Percentiles rank a stretch among this genome's conserved stretches.
Conservation (phyloP, 1,284 basidiomycete genomes). For the Macrocystidia cucumis region DNA sequence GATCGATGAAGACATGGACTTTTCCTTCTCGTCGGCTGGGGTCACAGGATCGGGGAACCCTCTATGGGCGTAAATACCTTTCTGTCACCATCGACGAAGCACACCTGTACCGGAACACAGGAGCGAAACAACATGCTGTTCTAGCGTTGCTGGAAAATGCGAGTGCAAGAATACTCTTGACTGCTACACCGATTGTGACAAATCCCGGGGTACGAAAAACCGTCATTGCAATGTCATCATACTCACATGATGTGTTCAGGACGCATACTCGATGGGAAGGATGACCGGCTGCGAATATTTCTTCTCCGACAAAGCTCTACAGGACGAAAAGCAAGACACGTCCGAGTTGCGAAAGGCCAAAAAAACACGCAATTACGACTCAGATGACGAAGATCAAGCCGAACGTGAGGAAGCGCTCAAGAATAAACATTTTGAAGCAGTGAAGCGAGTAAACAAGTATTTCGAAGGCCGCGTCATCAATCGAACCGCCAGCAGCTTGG, state of each 20-base stretch:
- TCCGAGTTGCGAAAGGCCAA: constrained; percentile 13
- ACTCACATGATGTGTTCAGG: constrained; percentile 14
- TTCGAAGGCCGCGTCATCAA: constrained; percentile 15
- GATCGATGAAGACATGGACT: not conserved
- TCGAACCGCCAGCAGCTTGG: constrained; percentile 12
- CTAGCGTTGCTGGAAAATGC: constrained; percentile 14
- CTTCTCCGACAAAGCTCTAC: constrained; percentile 9
- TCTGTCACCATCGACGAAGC: constrained; percentile 19
- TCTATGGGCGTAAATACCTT: constrained; percentile 18
- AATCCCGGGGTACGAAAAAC: constrained; percentile 17
- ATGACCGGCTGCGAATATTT: constrained; percentile 20
- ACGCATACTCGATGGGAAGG: constrained; percentile 18
- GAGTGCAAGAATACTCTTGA: constrained; percentile 15
- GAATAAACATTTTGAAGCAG: too few species aligned
- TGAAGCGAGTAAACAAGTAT: constrained; percentile 13
- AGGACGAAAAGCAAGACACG: constrained; percentile 17
- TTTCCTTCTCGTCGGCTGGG: not conserved
- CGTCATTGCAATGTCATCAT: not conserved
- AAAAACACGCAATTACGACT: too few species aligned
- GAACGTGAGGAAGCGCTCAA: constrained; percentile 6
- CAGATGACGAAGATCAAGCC: constrained; percentile 10
- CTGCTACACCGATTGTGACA: constrained; percentile 26
- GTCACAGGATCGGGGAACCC: constrained; percentile 14
- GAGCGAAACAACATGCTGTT: constrained; percentile 13
- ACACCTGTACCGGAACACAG: constrained; percentile 19